Evolutionary conservation across 495 filamentous ascomycete genomes (phyloP).

Genomic region (Neurospora intermedia): DNA sequence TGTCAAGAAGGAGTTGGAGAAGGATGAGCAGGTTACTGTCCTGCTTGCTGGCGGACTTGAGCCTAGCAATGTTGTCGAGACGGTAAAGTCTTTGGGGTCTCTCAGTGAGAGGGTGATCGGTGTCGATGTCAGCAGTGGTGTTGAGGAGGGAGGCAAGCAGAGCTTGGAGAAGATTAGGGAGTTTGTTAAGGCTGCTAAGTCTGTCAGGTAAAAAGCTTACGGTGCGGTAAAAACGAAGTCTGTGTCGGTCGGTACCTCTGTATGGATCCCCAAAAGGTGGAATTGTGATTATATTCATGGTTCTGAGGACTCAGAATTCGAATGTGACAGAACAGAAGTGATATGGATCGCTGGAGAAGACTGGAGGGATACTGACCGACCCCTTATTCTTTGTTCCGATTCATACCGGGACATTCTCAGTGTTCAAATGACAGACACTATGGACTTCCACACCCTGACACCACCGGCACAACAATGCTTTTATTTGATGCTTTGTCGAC

Average conservation of each 20-base stretch:
- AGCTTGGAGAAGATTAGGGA: slow-evolving; percentile 68
- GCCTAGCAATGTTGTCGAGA: slow-evolving; percentile 59
- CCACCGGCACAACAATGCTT: not conserved
- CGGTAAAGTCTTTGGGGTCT: slow-evolving; percentile 46
- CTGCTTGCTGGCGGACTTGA: slow-evolving; percentile 77
- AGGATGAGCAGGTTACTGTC: slow-evolving; percentile 50
- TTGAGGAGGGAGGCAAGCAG: slow-evolving; percentile 76
- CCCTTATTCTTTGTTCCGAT: not conserved
- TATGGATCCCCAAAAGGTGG: not conserved
- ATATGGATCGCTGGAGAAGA: not conserved
- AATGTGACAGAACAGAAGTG: not conserved
- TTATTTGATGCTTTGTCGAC: not conserved
- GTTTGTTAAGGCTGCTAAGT: slow-evolving; percentile 69
- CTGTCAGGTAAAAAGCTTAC: slow-evolving; percentile 23
- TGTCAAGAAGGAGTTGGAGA: slow-evolving; percentile 50
- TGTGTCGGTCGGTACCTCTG: not conserved
- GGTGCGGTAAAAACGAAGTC: not conserved
- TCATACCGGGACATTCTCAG: not conserved
- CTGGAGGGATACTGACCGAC: not conserved
- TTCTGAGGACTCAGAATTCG: not conserved
- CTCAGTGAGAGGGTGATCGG: slow-evolving; percentile 54
- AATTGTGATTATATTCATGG: not conserved
- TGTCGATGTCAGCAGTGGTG: slow-evolving; percentile 89
- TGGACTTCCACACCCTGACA: not conserved
- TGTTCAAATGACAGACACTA: not conserved